Evolutionary conservation across 139 green algal genomes (phyloP), one percentile per base, ranked within the genome.

Genomic region (Klebsormidium nitens): DNA sequence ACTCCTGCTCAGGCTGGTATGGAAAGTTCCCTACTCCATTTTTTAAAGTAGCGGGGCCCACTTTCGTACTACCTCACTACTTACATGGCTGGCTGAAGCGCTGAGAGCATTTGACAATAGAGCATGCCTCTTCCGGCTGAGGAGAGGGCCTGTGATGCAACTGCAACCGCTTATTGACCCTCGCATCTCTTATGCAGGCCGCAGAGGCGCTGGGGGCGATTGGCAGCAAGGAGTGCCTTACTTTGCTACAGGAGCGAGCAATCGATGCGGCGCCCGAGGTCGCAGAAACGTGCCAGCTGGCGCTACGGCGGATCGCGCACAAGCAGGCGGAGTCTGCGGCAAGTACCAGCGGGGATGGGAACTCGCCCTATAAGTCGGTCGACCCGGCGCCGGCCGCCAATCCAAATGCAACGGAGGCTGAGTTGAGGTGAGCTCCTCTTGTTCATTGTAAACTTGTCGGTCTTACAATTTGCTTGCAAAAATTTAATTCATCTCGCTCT

Each of bases 241-340:
- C 64, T 1, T 40, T 85, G 1, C 78, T 98, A 3, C 65, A 79
- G 60, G 36, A 82, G 29, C 77, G 87, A 66, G 2, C 59, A 2
- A 47, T 72, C 1, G 89, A 95, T 64, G 4, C 52, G 0, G 79
- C 66, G 0, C 58, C 39, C 1, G 81, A 86, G 42, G 89, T 99
- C 1, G 84, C 88, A 1, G 93, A 99, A 74, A 99, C 94, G 0
- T 98, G 93, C 73, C 81, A 95, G 81, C 79, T 99, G 58, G 95
- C 94, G 28, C 76, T 98, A 47, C 86, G 91, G 64, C 79, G 91
- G 1, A 89, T 98, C 4, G n/a, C n/a, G n/a, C 17, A 70, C n/a
- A n/a, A 19, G 66, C 38, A 71, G 56, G 61, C 8, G 46, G 35
- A 59, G 26, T 5, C 26, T 5, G 56, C 42, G 31, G 38, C n/a